A percentile compares a stretch with the other conserved stretches of the same genome.
These are phyloP conservation scores for Mortierella antarctica DNA, from an alignment of 192 early-diverging fungal genomes.

Conservation along the genomic window DNA sequence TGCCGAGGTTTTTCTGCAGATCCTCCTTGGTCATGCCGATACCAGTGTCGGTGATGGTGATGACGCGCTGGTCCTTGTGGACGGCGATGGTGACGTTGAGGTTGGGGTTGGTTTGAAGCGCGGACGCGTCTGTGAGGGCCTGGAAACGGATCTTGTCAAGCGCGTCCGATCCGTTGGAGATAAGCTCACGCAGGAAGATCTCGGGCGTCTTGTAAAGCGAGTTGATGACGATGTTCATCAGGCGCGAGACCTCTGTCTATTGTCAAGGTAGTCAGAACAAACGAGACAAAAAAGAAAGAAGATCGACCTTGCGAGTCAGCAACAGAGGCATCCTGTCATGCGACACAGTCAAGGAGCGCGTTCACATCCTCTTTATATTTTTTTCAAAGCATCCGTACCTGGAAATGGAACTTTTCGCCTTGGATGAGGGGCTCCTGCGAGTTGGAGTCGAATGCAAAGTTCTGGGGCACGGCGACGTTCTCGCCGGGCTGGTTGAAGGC, in stretches of 20 bases:
- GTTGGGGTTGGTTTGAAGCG: slow-evolving; percentile 68
- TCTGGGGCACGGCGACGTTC: slow-evolving; percentile 35
- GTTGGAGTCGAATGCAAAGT: slow-evolving; percentile 44
- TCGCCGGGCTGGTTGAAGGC: slow-evolving; percentile 36
- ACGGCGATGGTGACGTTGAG: slow-evolving; percentile 88
- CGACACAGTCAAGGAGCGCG: no score
- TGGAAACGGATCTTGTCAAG: slow-evolving; percentile 93
- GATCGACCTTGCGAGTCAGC: neutral
- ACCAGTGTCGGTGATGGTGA: slow-evolving; percentile 93
- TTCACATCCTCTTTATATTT: no score
- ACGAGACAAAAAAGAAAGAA: neutral
- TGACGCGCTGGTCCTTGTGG: slow-evolving; percentile 76
- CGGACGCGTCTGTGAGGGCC: slow-evolving; percentile 75
- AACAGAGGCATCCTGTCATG: neutral
- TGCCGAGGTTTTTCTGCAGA: slow-evolving; percentile 92
- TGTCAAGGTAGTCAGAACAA: neutral
- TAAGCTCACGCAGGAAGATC: slow-evolving; percentile 96
- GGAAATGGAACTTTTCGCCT: slow-evolving; percentile 51
- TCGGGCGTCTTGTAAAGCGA: slow-evolving; percentile 96
- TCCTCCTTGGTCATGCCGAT: slow-evolving; percentile 95
- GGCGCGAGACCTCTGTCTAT: slow-evolving; percentile 88
- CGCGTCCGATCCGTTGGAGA: slow-evolving; percentile 96
- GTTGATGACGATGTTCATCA: slow-evolving; percentile 97
- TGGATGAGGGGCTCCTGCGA: slow-evolving; percentile 23
- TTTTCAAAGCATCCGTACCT: slow-evolving; percentile 27